Evolutionary conservation across 768 basidiomycete genomes (phyloP), one percentile per base, ranked within the genome.

Genomic region (Roridomyces roridus): DNA sequence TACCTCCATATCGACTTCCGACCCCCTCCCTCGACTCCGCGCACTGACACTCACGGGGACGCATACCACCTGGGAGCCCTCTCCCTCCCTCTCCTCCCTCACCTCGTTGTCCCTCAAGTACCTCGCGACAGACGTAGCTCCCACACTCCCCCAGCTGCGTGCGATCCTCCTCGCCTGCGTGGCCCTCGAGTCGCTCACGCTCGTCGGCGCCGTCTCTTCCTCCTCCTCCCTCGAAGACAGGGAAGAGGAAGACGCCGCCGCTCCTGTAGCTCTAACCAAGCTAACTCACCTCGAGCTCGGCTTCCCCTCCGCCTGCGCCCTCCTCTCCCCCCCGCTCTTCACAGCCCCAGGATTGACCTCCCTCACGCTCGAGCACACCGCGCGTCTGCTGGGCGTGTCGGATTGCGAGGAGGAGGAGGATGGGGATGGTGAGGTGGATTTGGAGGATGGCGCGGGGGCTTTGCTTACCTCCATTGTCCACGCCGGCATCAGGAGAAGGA

Each of bases 71-170:
- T 87, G 86, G 85, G 21, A 40, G 18, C 62, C 50, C 11, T 75
- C 76, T 7, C 39, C 7, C 7, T 63, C 74, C 11, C 68, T 86
- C 46, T 64, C 61, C 6, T 74, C 77, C 53, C 77, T 87, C 15
- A 71, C 71, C 18, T 72, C 70, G 24, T 70, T 87, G 31, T 80
- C 84, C 59, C 70, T 87, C 63, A 83, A 77, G 59, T 87, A 83
- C 60, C 83, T 85, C 17, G 78, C 86, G 1, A 72, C 64, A 35
- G 80, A 85, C 36, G 82, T 87, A n/a, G 78, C 80, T 72, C 86
- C 86, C 2, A 76, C 75, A 6, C 61, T 83, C 43, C 59, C 67
- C 0, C 75, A 84, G 48, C 86, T 87, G 58, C 55, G 61, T 9
- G 50, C 62, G 23, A 79, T 86, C 34, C 66, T 85, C 20, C 28